phyloP scores from a whole-genome alignment of 805 yeast species.

The Cyberlindnera sargentensis region DNA sequence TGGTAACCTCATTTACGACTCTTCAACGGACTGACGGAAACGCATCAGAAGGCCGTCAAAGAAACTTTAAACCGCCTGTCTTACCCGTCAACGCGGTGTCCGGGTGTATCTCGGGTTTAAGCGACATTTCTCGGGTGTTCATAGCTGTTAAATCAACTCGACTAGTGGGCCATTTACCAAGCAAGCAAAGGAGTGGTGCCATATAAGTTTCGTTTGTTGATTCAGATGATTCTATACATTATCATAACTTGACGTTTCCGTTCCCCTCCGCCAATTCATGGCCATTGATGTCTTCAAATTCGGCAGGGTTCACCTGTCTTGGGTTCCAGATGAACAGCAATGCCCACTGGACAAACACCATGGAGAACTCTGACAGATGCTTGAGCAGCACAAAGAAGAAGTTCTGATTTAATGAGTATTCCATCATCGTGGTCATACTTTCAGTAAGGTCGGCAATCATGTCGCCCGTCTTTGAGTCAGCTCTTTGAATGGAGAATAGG shows the following conservation, averaged over 20 bases:
- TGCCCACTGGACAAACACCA: conserved; percentile 9
- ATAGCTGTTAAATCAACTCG: too few relatives aligned
- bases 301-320: conserved; percentile 8
- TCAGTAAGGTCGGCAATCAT: not conserved
- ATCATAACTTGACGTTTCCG: not conserved
- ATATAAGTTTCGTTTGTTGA: too few relatives aligned
- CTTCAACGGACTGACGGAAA: too few relatives aligned
- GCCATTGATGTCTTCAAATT: conserved; percentile 7
- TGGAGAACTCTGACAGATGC: conserved; percentile 9
- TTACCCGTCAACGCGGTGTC: too few relatives aligned
- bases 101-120: too few relatives aligned
- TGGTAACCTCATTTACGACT: too few relatives aligned
- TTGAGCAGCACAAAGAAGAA: conserved; percentile 8
- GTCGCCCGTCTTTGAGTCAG: not conserved
- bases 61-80: too few relatives aligned
- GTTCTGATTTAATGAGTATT: conserved; percentile 5
- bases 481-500: not conserved
- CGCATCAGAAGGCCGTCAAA: too few relatives aligned
- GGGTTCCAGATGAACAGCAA: conserved; percentile 10
- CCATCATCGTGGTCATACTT: conserved; percentile 1
- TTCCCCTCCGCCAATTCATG: conserved; percentile 7
- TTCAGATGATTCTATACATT: too few relatives aligned
- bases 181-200: too few relatives aligned
- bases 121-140: too few relatives aligned
- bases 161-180: too few relatives aligned